Evolutionary conservation across 1,139 yeast genomes (phyloP).

Genomic region (Yamadazyma triangularis): DNA sequence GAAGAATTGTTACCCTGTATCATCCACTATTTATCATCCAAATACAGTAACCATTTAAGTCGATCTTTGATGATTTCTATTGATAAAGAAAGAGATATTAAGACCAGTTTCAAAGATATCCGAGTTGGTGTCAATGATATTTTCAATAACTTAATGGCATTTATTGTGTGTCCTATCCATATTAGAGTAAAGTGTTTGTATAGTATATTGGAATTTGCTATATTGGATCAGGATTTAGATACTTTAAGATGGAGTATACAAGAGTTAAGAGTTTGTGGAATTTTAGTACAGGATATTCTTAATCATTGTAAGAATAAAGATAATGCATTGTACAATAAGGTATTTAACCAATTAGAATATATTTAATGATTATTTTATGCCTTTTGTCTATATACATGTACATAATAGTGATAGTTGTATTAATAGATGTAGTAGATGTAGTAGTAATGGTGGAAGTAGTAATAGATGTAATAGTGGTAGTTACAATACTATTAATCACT

Average conservation of each 20-base stretch:
- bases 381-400: conserved; percentile 15
- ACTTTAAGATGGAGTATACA: conserved; percentile 28
- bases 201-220: conserved; percentile 16
- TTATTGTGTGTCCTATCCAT: no score
- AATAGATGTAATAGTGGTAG: no score
- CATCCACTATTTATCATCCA: conserved; percentile 1
- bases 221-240: conserved; percentile 18
- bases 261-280: conserved; percentile 31
- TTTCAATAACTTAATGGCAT: conserved; percentile 11
- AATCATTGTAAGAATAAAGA: conserved; percentile 1
- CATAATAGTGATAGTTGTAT: conserved; percentile 6
- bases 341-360: conserved; percentile 1
- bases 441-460: no score
- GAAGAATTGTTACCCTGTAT: conserved; percentile 3
- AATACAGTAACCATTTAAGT: conserved; percentile 1
- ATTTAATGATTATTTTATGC: conserved; percentile 2
- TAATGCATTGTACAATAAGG: conserved; percentile 1
- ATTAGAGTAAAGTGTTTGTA: conserved; percentile 5
- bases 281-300: conserved; percentile 19
- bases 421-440: no score
- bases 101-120: conserved; percentile 8
- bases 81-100: background rate
- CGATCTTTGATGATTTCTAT: conserved; percentile 3
- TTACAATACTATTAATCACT: conserved; percentile 9
- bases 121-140: conserved; percentile 4